A percentile compares a stretch with the other conserved stretches of the same genome.
phyloP scores from a whole-genome alignment of 768 basidiomycete species.

The Pleurotus platypus region DNA sequence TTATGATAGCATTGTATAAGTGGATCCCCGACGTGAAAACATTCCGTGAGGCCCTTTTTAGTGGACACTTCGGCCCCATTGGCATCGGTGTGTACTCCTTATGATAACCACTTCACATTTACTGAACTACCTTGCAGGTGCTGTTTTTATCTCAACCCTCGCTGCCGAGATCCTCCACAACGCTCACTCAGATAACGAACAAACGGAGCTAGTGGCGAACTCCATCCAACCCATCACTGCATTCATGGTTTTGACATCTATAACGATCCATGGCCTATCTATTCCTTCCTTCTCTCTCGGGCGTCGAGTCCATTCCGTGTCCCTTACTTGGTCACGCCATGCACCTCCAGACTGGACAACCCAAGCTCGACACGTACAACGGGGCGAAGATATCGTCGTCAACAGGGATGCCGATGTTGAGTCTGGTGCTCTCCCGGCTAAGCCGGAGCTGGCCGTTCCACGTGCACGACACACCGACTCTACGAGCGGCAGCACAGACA shows the following conservation, averaged over 20 bases:
- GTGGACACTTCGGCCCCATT: slow-evolving; percentile 92
- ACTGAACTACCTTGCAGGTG: slow-evolving; percentile 43
- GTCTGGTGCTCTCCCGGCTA: slow-evolving; percentile 26
- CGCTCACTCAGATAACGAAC: slow-evolving; percentile 22
- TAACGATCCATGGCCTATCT: slow-evolving; percentile 84
- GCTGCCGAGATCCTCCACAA: slow-evolving; percentile 62
- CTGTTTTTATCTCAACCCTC: slow-evolving; percentile 89
- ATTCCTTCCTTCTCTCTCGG: slow-evolving; percentile 95
- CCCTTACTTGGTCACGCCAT: slow-evolving; percentile 87
- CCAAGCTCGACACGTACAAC: slow-evolving; percentile 65
- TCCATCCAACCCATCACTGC: slow-evolving; percentile 91
- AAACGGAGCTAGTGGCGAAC: slow-evolving; percentile 63
- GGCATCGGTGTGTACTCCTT: slow-evolving; percentile 48
- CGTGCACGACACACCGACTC: slow-evolving; percentile 10
- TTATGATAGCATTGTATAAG: slow-evolving; percentile 79
- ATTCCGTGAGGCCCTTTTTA: slow-evolving; percentile 88
- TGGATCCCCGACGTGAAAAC: slow-evolving; percentile 98
- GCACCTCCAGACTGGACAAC: slow-evolving; percentile 82
- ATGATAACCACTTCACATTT: background rate
- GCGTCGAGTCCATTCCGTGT: slow-evolving; percentile 84
- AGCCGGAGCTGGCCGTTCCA: slow-evolving; percentile 13
- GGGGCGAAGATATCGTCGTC: slow-evolving; percentile 72
- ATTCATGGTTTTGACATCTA: slow-evolving; percentile 92
- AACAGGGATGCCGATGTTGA: slow-evolving; percentile 74
- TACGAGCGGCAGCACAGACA: slow-evolving; percentile 8